Evolutionary conservation across 345 rosid genomes (phyloP).

Genomic region (Eucalyptus sp.): DNA sequence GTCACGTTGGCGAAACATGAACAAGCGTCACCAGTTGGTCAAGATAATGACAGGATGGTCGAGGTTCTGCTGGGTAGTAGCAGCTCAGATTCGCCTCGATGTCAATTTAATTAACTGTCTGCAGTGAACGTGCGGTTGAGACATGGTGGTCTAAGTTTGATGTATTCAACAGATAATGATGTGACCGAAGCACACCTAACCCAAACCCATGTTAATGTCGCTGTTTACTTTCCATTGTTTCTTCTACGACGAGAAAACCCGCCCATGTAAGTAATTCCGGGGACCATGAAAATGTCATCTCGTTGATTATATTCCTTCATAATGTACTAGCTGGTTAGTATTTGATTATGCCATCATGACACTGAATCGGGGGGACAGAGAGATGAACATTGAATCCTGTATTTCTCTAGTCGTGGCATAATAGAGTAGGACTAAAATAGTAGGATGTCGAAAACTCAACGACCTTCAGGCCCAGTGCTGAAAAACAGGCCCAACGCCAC

Average conservation of each 20-base stretch:
- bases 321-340: background rate
- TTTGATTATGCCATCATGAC: background rate
- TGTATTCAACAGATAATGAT: background rate
- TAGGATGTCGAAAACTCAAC: background rate
- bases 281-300: background rate
- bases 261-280: background rate
- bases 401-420: background rate
- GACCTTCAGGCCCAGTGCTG: background rate
- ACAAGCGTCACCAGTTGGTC: background rate
- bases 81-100: background rate
- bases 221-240: background rate
- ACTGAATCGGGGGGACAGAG: no score
- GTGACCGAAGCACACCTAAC: background rate
- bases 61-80: background rate
- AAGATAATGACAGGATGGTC: background rate
- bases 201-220: background rate
- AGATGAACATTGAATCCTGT: background rate
- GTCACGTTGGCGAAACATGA: background rate
- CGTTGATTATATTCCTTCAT: background rate
- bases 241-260: background rate
- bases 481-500: background rate
- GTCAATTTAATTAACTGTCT: background rate
- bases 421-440: background rate
- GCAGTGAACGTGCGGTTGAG: background rate
- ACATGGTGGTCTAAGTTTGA: background rate